Conservation (phyloP, 768 basidiomycete species). For the Tylopilus felleus region DNA sequence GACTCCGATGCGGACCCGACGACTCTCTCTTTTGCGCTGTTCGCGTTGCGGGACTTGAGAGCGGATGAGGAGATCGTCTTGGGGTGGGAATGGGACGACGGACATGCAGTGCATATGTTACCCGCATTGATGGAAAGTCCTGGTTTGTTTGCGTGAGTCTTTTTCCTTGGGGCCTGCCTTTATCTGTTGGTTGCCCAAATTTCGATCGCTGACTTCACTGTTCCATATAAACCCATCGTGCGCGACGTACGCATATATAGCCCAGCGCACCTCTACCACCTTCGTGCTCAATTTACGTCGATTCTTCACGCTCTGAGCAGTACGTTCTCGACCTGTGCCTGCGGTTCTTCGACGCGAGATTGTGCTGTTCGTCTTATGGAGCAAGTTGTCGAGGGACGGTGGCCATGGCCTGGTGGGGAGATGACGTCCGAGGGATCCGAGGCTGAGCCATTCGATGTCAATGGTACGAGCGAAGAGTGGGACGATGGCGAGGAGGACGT, state of each 20-base stretch:
- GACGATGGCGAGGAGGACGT: slow-evolving; percentile 17
- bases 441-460: slow-evolving; percentile 14
- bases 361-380: slow-evolving; percentile 67
- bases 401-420: slow-evolving; percentile 32
- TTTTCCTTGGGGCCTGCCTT: background rate
- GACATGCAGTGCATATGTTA: slow-evolving; percentile 74
- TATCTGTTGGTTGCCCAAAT: background rate
- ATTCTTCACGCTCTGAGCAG: slow-evolving; percentile 67
- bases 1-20: slow-evolving; percentile 30
- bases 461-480: slow-evolving; percentile 12
- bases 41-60: slow-evolving; percentile 70
- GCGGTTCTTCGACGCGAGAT: slow-evolving; percentile 57
- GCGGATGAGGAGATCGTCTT: slow-evolving; percentile 84
- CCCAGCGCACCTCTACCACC: slow-evolving; percentile 45
- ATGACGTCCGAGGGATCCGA: slow-evolving; percentile 24
- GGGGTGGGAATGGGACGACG: slow-evolving; percentile 98
- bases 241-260: slow-evolving; percentile 27
- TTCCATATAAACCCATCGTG: background rate
- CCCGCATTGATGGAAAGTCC: slow-evolving; percentile 64
- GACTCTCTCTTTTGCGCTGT: slow-evolving; percentile 70
- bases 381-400: slow-evolving; percentile 49
- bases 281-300: slow-evolving; percentile 63
- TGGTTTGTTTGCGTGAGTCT: slow-evolving; percentile 54
- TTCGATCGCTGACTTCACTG: slow-evolving; percentile 11
- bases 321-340: slow-evolving; percentile 74